A percentile compares a stretch with the other conserved stretches of the same genome.
These are phyloP conservation scores for Cytospora mali DNA, from an alignment of 2,329 filamentous ascomycete species.

Conservation along the genomic window DNA sequence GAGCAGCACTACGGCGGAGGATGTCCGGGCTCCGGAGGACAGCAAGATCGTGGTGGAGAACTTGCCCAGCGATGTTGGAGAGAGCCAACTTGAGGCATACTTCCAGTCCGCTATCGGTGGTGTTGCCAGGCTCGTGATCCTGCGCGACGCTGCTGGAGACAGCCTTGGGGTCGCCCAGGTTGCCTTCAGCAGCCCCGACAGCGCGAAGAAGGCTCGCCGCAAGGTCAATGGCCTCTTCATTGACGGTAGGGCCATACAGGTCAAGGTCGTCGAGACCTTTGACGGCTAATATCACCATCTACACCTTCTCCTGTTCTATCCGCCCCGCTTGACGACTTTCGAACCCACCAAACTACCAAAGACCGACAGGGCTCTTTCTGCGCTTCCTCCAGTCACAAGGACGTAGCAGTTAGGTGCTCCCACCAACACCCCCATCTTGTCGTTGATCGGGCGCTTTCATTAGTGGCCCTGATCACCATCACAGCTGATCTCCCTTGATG, in stretches of 20 bases:
- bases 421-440: background rate
- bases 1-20: no score
- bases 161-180: background rate
- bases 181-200: background rate
- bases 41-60: background rate
- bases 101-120: background rate
- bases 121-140: background rate
- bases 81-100: background rate
- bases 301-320: background rate
- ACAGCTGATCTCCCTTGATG: accelerated
- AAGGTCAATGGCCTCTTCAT: background rate
- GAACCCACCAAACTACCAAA: background rate
- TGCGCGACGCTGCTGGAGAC: background rate
- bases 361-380: background rate
- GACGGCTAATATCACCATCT: background rate
- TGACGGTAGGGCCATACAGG: background rate
- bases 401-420: background rate
- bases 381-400: background rate
- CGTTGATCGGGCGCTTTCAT: background rate
- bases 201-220: background rate
- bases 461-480: no score
- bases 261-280: background rate
- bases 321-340: background rate
- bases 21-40: no score
- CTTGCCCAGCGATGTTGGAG: background rate